These are phyloP conservation scores for Chenopodium quinoa DNA, from an alignment of 148 eudicot species.

Conservation along the genomic window DNA sequence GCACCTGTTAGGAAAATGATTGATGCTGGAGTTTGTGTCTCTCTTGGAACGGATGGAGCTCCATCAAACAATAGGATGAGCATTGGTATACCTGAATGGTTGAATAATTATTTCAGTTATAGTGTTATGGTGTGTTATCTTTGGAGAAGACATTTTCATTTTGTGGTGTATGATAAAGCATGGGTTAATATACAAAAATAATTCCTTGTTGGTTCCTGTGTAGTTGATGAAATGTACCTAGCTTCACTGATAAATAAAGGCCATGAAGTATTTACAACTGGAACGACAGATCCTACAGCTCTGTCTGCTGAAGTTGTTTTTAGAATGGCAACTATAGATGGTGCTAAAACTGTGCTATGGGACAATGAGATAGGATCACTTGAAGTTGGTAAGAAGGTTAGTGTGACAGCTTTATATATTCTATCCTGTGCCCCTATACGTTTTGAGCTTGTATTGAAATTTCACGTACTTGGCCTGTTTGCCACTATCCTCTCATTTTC, in stretches of 20 bases:
- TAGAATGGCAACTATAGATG: constrained; percentile 82
- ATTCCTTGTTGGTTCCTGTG: constrained; percentile 12
- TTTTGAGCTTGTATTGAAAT: background rate
- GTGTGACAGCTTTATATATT: constrained; percentile 7
- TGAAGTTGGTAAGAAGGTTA: constrained; percentile 86
- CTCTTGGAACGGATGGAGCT: constrained; percentile 95
- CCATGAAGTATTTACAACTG: constrained; percentile 56
- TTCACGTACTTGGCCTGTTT: background rate
- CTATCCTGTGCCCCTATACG: background rate
- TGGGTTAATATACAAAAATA: background rate
- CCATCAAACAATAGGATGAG: constrained; percentile 98
- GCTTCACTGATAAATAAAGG: constrained; percentile 97
- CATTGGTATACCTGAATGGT: constrained; percentile 45
- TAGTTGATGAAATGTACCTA: constrained; percentile 98
- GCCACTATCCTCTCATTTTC: background rate
- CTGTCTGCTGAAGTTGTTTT: constrained; percentile 80
- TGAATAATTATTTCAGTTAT: background rate
- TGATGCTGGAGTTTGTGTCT: constrained; percentile 74
- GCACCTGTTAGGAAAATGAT: constrained; percentile 89
- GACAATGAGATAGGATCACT: constrained; percentile 90
- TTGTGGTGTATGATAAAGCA: no score
- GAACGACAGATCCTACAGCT: constrained; percentile 86
- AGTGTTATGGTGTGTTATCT: background rate
- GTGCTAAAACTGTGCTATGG: constrained; percentile 88
- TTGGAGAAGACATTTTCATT: background rate